These are phyloP conservation scores for Thielaviopsis musarum DNA, from an alignment of 2,329 filamentous ascomycete genomes.

Conservation along the genomic window DNA sequence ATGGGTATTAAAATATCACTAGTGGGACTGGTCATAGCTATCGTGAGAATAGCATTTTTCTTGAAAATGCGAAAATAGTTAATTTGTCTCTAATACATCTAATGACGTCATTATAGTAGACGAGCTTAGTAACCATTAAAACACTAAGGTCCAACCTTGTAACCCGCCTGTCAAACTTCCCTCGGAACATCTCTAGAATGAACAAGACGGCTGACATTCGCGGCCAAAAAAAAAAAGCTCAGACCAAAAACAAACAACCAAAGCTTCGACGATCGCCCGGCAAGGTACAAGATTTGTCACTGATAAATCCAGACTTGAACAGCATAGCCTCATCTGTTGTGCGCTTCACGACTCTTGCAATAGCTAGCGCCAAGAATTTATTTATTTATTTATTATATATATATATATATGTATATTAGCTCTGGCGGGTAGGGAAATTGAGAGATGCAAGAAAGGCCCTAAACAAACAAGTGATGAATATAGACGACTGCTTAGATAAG, in stretches of 20 bases:
- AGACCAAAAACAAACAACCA: background rate
- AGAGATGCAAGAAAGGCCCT: background rate
- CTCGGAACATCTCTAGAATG: background rate
- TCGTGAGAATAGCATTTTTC: too few relatives aligned
- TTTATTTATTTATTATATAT: too few relatives aligned
- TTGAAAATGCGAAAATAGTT: too few relatives aligned
- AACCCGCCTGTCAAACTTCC: background rate
- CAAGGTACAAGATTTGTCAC: background rate
- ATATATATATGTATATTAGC: too few relatives aligned
- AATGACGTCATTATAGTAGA: too few relatives aligned
- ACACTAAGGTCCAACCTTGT: background rate
- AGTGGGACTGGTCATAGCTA: too few relatives aligned
- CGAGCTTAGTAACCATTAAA: too few relatives aligned
- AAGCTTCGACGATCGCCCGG: background rate
- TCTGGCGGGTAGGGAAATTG: background rate
- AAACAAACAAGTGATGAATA: background rate
- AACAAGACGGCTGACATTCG: background rate
- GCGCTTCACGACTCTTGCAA: background rate
- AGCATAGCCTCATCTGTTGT: background rate
- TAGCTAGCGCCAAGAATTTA: background rate
- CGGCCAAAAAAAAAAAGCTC: background rate
- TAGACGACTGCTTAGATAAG: background rate
- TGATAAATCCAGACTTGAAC: background rate
- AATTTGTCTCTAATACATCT: too few relatives aligned
- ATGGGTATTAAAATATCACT: too few relatives aligned